phyloP scores from a whole-genome alignment of 2,329 filamentous ascomycete genomes.

The Allantophomopsis lycopodina region DNA sequence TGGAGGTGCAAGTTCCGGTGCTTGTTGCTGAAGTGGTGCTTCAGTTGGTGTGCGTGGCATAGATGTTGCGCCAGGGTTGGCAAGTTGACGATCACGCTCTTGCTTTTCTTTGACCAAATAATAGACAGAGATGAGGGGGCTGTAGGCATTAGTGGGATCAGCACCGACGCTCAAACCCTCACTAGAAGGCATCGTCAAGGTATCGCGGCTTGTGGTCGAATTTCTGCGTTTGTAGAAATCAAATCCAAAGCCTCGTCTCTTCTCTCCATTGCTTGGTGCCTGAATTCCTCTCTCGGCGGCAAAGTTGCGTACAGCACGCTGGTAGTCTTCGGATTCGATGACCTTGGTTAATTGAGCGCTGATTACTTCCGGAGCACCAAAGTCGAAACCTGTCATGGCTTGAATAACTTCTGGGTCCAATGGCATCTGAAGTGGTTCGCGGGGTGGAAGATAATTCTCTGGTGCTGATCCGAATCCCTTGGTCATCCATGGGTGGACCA shows the following conservation, averaged over 20 bases:
- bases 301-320: conserved; percentile 61
- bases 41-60: conserved; percentile 43
- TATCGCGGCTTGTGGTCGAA: conserved; percentile 80
- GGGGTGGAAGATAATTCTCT: conserved; percentile 74
- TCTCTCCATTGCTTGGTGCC: conserved; percentile 55
- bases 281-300: conserved; percentile 51
- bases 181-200: conserved; percentile 67
- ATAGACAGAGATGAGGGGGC: conserved; percentile 85
- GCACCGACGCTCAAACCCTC: conserved; percentile 72
- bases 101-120: conserved; percentile 93
- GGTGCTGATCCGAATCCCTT: conserved; percentile 81
- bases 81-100: conserved; percentile 53
- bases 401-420: conserved; percentile 73
- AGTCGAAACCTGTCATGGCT: conserved; percentile 97
- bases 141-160: conserved; percentile 88
- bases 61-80: conserved; percentile 42
- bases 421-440: conserved; percentile 76
- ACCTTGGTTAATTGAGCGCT: conserved; percentile 67
- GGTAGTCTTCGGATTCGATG: conserved; percentile 91
- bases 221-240: conserved; percentile 95
- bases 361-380: conserved; percentile 77
- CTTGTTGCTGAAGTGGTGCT: conserved; percentile 44
- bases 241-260: conserved; percentile 75
- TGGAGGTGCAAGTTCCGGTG: conserved; percentile 69
- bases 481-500: conserved; percentile 90